Conservation (phyloP, 1,139 yeast genomes). For the Trichomonascaceae sp. region DNA sequence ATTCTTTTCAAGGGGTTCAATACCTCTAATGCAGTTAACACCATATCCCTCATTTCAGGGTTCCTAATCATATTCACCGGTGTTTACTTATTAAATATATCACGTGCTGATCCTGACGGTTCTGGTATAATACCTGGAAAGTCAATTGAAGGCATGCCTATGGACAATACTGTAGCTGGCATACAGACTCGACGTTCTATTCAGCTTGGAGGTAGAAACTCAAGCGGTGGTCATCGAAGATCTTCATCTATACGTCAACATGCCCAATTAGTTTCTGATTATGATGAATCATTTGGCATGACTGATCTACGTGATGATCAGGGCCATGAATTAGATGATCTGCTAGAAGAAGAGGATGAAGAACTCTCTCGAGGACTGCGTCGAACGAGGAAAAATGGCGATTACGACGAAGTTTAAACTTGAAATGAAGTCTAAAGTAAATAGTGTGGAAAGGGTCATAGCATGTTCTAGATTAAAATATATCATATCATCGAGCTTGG, state of each 20-base stretch:
- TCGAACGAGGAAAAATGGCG: constrained; percentile 1
- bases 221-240: constrained; percentile 30
- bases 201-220: constrained; percentile 38
- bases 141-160: constrained; percentile 66
- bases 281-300: constrained; percentile 35
- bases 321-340: constrained; percentile 7
- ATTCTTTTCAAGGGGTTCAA: constrained; percentile 83
- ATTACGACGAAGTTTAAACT: not conserved
- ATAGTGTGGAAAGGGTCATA: not conserved
- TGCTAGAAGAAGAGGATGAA: constrained; percentile 6
- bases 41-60: constrained; percentile 81
- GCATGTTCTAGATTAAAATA: not conserved
- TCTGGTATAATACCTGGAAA: constrained; percentile 43
- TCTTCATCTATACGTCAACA: constrained; percentile 29
- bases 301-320: constrained; percentile 30
- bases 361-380: not conserved
- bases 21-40: constrained; percentile 72
- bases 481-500: not conserved
- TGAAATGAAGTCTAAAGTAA: not conserved
- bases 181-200: constrained; percentile 59
- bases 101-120: constrained; percentile 60
- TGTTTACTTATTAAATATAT: constrained; percentile 73
- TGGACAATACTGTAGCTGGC: constrained; percentile 82
- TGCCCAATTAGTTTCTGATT: constrained; percentile 27
- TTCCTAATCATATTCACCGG: constrained; percentile 84